phyloP scores from a whole-genome alignment of 352 stramenopile species.

The Blastocystis hominis region DNA sequence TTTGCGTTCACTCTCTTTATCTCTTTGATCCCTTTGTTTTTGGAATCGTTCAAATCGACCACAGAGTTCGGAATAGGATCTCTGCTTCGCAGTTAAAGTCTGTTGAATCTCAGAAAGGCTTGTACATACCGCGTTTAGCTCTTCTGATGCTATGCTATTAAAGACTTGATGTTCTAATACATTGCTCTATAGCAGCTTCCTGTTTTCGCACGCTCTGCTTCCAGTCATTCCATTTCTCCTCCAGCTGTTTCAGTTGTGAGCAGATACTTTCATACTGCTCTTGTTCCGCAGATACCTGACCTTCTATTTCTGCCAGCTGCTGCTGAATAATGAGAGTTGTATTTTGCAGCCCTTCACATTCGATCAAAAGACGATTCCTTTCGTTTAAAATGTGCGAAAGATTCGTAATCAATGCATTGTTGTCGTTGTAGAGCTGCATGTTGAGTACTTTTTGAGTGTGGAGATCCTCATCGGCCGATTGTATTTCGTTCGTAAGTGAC shows the following conservation, averaged over 20 bases:
- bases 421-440: conserved; percentile 7
- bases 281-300: background rate
- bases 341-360: conserved; percentile 35
- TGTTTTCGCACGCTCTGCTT: background rate
- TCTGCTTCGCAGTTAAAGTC: background rate
- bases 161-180: background rate
- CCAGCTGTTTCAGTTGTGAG: background rate
- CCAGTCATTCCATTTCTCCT: background rate
- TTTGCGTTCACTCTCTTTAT: background rate
- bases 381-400: conserved; percentile 42
- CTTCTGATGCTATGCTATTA: background rate
- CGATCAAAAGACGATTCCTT: conserved; percentile 11
- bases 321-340: background rate
- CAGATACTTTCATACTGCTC: background rate
- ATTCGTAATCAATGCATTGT: conserved; percentile 48
- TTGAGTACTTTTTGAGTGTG: conserved; percentile 19
- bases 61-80: background rate
- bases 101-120: background rate
- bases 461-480: background rate
- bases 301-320: background rate
- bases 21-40: background rate
- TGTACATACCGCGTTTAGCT: background rate
- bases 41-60: background rate
- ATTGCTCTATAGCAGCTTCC: background rate
- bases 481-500: background rate